Conservation (phyloP, 1,284 basidiomycete species). For the Sphagnurus paluster region DNA sequence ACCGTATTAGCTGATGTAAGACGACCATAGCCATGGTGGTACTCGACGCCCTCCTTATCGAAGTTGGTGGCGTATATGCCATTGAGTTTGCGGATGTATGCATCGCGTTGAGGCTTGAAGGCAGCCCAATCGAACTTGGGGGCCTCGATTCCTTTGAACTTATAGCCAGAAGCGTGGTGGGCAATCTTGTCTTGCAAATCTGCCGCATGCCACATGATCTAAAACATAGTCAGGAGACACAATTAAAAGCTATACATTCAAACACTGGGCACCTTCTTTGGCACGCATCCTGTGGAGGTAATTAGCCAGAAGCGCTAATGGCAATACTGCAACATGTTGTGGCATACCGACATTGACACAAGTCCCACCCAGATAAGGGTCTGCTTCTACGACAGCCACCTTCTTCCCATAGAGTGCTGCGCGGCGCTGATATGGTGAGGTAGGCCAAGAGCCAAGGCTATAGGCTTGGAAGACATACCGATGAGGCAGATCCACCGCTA, state of each 20-base stretch:
- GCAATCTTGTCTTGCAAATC: conserved; percentile 86
- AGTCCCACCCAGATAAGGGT: conserved; percentile 85
- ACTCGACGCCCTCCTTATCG: conserved; percentile 86
- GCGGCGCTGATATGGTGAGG: conserved; percentile 58
- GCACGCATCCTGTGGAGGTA: conserved; percentile 69
- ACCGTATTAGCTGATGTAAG: conserved; percentile 69
- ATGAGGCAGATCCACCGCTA: conserved; percentile 78
- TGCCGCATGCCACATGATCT: conserved; percentile 99
- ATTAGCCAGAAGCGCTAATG: neutral
- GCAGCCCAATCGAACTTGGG: conserved; percentile 85
- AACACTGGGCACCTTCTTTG: conserved; percentile 65
- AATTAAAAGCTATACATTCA: neutral
- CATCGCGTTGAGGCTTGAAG: conserved; percentile 94
- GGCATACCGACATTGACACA: conserved; percentile 91
- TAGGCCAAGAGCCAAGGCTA: neutral
- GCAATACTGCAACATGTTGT: neutral
- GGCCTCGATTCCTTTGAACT: conserved; percentile 60
- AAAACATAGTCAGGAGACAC: conserved; percentile 1
- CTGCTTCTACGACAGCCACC: conserved; percentile 86
- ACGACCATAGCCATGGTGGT: conserved; percentile 79
- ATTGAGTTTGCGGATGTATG: conserved; percentile 91
- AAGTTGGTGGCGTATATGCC: conserved; percentile 92
- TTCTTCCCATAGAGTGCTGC: conserved; percentile 94
- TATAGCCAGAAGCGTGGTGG: conserved; percentile 78
- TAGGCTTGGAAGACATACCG: conserved; percentile 57